Base-by-base conservation (phyloP, 768 basidiomycete genomes). In the Tylopilus rubrobrunneus region DNA sequence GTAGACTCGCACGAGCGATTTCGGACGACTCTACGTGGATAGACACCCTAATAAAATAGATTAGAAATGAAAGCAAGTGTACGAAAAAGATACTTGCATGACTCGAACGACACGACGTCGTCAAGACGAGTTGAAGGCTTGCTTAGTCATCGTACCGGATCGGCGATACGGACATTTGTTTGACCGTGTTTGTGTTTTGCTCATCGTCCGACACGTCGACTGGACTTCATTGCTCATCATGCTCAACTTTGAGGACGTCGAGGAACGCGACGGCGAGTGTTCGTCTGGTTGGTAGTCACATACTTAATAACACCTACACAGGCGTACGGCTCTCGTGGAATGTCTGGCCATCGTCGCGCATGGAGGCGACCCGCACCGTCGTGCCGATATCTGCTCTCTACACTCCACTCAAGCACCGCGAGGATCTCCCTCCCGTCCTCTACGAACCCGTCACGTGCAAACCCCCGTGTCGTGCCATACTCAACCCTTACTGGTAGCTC, bases 401-500 rank as follows among this genome's bases (percentile, higher is more conserved):
- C 73, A 93, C 92, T 3, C 97, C 97, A 17, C 77, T 98, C 62
- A 99, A 97, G 74, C 79, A 88, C 53, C 81, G 95, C 54, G 92
- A 94, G 62, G 96, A 98, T 67, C 81, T 99, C 0, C 94, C 95
- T 0, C 93, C 94, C 1, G 94, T 99, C 39, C 75, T 98, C 55
- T 99, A 99, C 68, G 97, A 98, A 68, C 97, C 97, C 12, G 95
- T 99, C 37, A 95, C 96, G 7, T 99, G 97, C 79, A 99, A 98
- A 75, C 87, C 92, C 21, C 89, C 93, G 2, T 99, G 97, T 78
- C 88, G 96, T 57, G 97, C 95, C 31, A 92, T 99, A 62, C 80
- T 99, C 57, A 99, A 99, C 63, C 94, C 94, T 17, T 98, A 94
- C 78, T 98, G 95, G 94, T 94, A 64, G 56, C 80, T 74, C 12